phyloP scores from a whole-genome alignment of 805 yeast species.

The Cyberlindnera mycetangii region DNA sequence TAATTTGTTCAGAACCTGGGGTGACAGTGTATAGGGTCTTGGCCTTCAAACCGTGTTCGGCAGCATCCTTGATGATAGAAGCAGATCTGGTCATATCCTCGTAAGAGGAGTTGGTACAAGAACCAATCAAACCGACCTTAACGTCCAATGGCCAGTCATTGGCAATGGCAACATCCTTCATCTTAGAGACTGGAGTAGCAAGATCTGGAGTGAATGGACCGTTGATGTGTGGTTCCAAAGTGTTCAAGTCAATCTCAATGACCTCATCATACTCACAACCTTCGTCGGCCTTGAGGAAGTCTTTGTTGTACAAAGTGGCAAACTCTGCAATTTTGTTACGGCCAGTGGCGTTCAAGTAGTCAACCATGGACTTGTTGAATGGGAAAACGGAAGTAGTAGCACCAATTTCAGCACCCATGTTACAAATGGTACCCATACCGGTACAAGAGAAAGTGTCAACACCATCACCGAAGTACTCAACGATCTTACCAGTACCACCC shows the following conservation, averaged over 20 bases:
- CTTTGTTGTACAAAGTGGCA: constrained; percentile 35
- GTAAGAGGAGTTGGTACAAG: constrained; percentile 97
- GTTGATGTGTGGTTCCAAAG: constrained; percentile 90
- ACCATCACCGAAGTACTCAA: constrained; percentile 97
- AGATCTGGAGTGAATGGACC: constrained; percentile 99
- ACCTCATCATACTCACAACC: constrained; percentile 91
- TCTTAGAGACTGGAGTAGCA: constrained; percentile 86
- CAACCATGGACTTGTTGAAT: constrained; percentile 84
- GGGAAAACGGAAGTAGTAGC: constrained; percentile 99
- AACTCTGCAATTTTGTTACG: constrained; percentile 77
- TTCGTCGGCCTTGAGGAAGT: constrained; percentile 76
- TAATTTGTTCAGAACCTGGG: constrained; percentile 97
- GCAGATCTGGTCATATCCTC: constrained; percentile 98
- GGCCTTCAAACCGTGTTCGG: constrained; percentile 80
- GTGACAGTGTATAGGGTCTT: constrained; percentile 91
- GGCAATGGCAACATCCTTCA: constrained; percentile 64
- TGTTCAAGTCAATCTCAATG: constrained; percentile 81
- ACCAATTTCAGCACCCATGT: constrained; percentile 99
- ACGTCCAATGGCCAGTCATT: constrained; percentile 86
- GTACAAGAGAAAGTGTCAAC: constrained; percentile 87
- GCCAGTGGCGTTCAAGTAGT: constrained; percentile 82
- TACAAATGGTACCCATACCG: constrained; percentile 99
- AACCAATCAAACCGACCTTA: constrained; percentile 93
- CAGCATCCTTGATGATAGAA: constrained; percentile 85
- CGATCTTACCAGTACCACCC: constrained; percentile 97